Evolutionary conservation across 257 asterid species (phyloP), one percentile per base, ranked within the genome.

Genomic region (Fraxinus quadrangulata): DNA sequence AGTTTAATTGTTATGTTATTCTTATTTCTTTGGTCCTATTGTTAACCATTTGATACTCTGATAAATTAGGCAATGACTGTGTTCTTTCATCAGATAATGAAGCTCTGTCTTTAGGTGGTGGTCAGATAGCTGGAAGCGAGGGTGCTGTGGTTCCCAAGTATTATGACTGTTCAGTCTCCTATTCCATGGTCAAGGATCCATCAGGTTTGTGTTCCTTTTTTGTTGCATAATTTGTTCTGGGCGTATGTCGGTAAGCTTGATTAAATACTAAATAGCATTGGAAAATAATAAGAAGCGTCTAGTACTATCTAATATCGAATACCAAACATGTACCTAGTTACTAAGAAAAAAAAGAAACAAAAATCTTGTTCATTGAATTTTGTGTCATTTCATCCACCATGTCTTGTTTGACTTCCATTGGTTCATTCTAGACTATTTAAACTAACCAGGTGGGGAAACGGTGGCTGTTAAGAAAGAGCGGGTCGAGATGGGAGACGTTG

Each of bases 121-220:
- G 54, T 71, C 79, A 67, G 77, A 73, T 76, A 16, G 51, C 69
- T 65, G 75, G 42, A 72, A 26, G 47, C 68, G 73, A 51, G 26
- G 14, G 10, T 47, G 79, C 66, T 37, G 61, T 23, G 67, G 75
- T 40, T 59, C 40, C 30, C 73, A 47, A 65, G 68, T 21, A 7
- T 37, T 30, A 11, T 68, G 79, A 47, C 54, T 63, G 69, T 78
- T 8, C 82, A 61, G 26, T 69, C 78, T 28, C 75, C 78, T 71
- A 72, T 59, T 30, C 75, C 59, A 23, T 61, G 71, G 51, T 37
- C 7, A 73, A 73, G 47, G 54, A 65, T 30, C 75, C 65, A 71
- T 59, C 2, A 75, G 86, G 86, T 86, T 74, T 71, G 81, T 74
- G 13, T 77, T 69, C 45, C 71, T 69, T 40, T 81, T 63, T 54